A percentile compares a stretch with the other conserved stretches of the same genome.
phyloP scores from a whole-genome alignment of 768 basidiomycete species.

The Kwoniella europaea region DNA sequence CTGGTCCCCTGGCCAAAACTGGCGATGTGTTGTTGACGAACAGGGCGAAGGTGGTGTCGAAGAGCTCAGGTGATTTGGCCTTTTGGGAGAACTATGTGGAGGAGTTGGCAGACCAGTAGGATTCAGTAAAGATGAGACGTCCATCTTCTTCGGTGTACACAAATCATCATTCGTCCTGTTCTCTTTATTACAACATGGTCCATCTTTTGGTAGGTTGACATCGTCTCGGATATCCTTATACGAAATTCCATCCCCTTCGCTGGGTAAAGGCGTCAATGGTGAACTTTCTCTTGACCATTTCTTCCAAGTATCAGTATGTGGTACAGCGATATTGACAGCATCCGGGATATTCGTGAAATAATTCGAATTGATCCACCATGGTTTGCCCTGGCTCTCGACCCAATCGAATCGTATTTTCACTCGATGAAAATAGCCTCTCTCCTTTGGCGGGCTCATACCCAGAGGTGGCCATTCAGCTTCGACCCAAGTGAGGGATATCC shows the following conservation, averaged over 20 bases:
- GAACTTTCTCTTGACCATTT: background rate
- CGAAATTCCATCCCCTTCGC: background rate
- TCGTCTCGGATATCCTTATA: too few relatives aligned
- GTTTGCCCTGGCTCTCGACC: slow-evolving; percentile 43
- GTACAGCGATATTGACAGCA: background rate
- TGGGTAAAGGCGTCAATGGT: background rate
- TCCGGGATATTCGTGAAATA: background rate
- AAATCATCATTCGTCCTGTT: too few relatives aligned
- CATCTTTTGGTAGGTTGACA: too few relatives aligned
- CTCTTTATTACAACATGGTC: too few relatives aligned
- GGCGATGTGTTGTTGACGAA: background rate
- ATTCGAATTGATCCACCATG: slow-evolving; percentile 38
- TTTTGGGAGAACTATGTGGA: slow-evolving; percentile 18
- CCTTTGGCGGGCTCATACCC: slow-evolving; percentile 5
- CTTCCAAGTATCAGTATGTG: too few relatives aligned
- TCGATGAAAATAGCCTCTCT: slow-evolving; percentile 36
- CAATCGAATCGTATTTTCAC: slow-evolving; percentile 53
- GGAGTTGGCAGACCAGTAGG: slow-evolving; percentile 19
- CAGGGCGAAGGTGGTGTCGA: background rate
- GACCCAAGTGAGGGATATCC: slow-evolving; percentile 45
- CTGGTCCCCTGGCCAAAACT: slow-evolving; percentile 1
- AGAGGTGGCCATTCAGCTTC: slow-evolving; percentile 39
- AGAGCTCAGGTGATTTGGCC: background rate
- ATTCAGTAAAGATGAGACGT: slow-evolving; percentile 2
- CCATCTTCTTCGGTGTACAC: background rate